Evolutionary conservation across 192 early-diverging fungal species (phyloP).

Genomic region (Coemansia sp.): DNA sequence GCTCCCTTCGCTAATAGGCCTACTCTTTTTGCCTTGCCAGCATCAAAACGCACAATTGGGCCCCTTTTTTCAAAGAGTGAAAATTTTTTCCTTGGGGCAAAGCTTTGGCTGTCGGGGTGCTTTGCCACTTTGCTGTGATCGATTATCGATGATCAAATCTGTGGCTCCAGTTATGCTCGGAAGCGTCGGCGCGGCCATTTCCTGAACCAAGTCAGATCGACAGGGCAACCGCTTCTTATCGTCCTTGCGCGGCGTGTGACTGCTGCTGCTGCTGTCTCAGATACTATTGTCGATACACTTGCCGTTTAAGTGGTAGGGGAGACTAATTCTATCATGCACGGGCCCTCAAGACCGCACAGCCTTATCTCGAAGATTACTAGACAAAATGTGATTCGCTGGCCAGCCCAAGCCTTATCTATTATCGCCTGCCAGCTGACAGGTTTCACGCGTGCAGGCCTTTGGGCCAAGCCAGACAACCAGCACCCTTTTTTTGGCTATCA

Average conservation of each 20-base stretch:
- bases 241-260: not conserved
- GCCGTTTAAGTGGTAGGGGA: too few species aligned
- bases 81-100: not conserved
- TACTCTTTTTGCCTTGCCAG: too few species aligned
- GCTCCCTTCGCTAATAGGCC: not conserved
- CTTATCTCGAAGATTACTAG: not conserved
- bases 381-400: not conserved
- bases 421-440: not conserved
- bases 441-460: not conserved
- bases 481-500: not conserved
- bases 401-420: not conserved
- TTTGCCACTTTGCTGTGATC: not conserved
- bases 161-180: not conserved
- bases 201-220: not conserved
- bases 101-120: not conserved
- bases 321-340: not conserved
- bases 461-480: not conserved
- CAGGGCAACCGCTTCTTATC: not conserved
- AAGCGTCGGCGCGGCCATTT: not conserved
- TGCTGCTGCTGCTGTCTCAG: not conserved
- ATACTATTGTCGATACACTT: not conserved
- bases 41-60: not conserved
- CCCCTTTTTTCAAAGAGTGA: not conserved
- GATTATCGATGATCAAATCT: slow-evolving; percentile 1
- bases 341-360: not conserved